phyloP scores from a whole-genome alignment of 169 alveolate genomes.

The Plasmodium ovale region DNA sequence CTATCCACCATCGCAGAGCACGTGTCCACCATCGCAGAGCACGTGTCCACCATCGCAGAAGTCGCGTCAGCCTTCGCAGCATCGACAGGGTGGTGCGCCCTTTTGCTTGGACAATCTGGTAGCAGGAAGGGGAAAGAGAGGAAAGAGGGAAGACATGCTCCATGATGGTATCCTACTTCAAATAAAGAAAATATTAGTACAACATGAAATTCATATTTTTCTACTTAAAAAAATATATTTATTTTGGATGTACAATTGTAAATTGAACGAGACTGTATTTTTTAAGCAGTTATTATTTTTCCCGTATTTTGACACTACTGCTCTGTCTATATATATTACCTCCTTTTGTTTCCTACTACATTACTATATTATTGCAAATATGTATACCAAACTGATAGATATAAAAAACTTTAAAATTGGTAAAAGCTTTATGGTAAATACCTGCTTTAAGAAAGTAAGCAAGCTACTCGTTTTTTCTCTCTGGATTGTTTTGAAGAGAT shows the following conservation, averaged over 20 bases:
- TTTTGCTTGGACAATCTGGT: constrained; percentile 23
- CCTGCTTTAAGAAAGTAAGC: constrained; percentile 22
- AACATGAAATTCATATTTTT: constrained; percentile 51
- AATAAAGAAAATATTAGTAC: constrained; percentile 31
- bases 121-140: constrained; percentile 11
- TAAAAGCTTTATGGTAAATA: neutral
- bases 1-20: too few species aligned
- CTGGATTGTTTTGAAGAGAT: constrained; percentile 18
- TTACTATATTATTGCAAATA: constrained; percentile 37
- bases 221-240: constrained; percentile 46
- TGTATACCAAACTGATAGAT: constrained; percentile 41
- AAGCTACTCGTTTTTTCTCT: constrained; percentile 26
- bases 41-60: too few species aligned
- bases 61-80: too few species aligned
- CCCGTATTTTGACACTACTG: constrained; percentile 58
- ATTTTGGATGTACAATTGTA: constrained; percentile 30
- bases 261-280: constrained; percentile 22
- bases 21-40: too few species aligned
- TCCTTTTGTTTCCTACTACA: constrained; percentile 42
- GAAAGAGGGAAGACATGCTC: constrained; percentile 1
- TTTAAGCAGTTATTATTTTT: constrained; percentile 24
- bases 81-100: too few species aligned
- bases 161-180: constrained; percentile 17
- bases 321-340: constrained; percentile 32
- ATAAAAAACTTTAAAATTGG: constrained; percentile 8